Evolutionary conservation across 2,329 filamentous ascomycete genomes (phyloP).

Genomic region (Achaetomium macrosporum): DNA sequence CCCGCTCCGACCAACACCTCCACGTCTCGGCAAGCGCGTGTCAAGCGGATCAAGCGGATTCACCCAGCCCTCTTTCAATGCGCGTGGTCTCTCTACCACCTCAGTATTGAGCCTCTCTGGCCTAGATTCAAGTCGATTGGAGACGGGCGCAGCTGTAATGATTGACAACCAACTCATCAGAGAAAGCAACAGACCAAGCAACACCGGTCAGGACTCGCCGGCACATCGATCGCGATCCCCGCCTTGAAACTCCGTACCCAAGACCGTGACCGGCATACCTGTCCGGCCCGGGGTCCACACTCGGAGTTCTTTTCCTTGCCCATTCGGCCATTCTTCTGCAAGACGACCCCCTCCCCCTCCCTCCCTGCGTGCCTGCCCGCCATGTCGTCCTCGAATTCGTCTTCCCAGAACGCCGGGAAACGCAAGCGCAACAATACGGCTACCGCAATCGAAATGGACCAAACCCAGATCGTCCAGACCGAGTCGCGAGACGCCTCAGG

Average conservation of each 20-base stretch:
- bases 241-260: background rate
- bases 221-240: background rate
- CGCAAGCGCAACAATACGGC: conserved; percentile 66
- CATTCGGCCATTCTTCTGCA: background rate
- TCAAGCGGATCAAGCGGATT: too few relatives aligned
- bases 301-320: background rate
- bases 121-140: too few relatives aligned
- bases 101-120: too few relatives aligned
- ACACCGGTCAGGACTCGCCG: background rate
- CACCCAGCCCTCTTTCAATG: background rate
- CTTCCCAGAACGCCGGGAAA: conserved; percentile 54
- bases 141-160: too few relatives aligned
- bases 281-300: conserved; percentile 2
- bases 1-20: too few relatives aligned
- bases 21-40: too few relatives aligned
- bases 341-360: background rate
- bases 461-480: conserved; percentile 51
- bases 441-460: conserved; percentile 38
- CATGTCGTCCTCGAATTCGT: conserved; percentile 57
- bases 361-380: background rate
- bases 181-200: background rate
- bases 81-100: too few relatives aligned
- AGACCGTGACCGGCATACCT: conserved; percentile 3
- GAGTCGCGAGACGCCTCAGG: conserved; percentile 78
- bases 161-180: too few relatives aligned